A percentile compares a stretch with the other conserved stretches of the same genome.
Evolutionary conservation across 148 eudicot genomes (phyloP).

Genomic region (Rhododendron vialii): DNA sequence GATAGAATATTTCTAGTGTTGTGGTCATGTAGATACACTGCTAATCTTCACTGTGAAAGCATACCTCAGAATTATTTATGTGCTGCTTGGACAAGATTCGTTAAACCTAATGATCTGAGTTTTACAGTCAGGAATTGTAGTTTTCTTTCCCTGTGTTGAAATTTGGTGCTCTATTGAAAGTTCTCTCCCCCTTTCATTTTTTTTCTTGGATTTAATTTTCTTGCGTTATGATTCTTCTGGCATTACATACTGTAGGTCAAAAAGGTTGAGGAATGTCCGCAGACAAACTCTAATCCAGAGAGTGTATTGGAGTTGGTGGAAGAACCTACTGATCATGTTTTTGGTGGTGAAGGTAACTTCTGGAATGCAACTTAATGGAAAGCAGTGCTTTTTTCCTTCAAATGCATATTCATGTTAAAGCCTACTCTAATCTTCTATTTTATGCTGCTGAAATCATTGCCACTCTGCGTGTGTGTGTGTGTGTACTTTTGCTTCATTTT

Average conservation of each 20-base stretch:
- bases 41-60: neutral
- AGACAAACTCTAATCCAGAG: conserved; percentile 23
- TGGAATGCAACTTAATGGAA: neutral
- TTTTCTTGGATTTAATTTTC: neutral
- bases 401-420: neutral
- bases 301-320: conserved; percentile 27
- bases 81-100: neutral
- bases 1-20: neutral
- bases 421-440: neutral
- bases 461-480: neutral
- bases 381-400: neutral
- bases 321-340: conserved; percentile 24
- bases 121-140: neutral
- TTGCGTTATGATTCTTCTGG: neutral
- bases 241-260: conserved; percentile 38
- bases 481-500: neutral
- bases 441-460: neutral
- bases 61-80: neutral
- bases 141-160: neutral
- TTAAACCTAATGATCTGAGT: neutral
- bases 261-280: conserved; percentile 40
- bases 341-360: conserved; percentile 47
- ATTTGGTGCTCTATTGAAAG: neutral
- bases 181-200: neutral
- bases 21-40: neutral